A percentile compares a stretch with the other conserved stretches of the same genome.
Evolutionary conservation across 2,329 filamentous ascomycete species (phyloP).

Genomic region (Aspergillus sojae): DNA sequence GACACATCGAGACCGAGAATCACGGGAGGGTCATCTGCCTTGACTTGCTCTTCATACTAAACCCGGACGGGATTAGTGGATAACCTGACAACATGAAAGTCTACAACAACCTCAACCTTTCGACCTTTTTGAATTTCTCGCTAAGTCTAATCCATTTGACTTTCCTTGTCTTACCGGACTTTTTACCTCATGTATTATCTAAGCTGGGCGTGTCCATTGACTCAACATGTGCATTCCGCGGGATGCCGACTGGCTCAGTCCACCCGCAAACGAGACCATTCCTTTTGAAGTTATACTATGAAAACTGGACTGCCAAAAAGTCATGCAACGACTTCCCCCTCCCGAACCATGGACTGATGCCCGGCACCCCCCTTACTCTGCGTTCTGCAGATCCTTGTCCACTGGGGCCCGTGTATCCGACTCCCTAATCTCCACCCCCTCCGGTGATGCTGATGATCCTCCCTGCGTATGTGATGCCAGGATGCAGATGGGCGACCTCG

Average conservation of each 20-base stretch:
- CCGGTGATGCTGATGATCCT: background rate
- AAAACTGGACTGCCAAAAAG: background rate
- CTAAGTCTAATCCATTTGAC: background rate
- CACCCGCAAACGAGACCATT: background rate
- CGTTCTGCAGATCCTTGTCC: background rate
- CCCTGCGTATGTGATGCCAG: conserved; percentile 1
- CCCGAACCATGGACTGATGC: conserved; percentile 6
- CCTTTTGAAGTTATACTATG: background rate
- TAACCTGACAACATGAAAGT: background rate
- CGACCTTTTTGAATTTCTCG: background rate
- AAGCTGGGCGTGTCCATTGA: background rate
- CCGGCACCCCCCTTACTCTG: background rate
- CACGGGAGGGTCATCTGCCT: conserved; percentile 2
- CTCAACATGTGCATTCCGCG: conserved; percentile 8
- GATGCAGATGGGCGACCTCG: background rate
- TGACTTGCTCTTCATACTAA: background rate
- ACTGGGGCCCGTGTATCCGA: background rate
- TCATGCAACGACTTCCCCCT: conserved; percentile 8
- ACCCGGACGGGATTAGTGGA: background rate
- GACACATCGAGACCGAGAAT: conserved; percentile 1
- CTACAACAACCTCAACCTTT: background rate
- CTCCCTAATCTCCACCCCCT: background rate
- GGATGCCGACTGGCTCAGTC: conserved; percentile 14
- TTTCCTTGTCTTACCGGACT: background rate
- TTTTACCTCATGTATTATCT: conserved; percentile 1